Conservation (phyloP, 257 asterid species). For the Fraxinus americana region DNA sequence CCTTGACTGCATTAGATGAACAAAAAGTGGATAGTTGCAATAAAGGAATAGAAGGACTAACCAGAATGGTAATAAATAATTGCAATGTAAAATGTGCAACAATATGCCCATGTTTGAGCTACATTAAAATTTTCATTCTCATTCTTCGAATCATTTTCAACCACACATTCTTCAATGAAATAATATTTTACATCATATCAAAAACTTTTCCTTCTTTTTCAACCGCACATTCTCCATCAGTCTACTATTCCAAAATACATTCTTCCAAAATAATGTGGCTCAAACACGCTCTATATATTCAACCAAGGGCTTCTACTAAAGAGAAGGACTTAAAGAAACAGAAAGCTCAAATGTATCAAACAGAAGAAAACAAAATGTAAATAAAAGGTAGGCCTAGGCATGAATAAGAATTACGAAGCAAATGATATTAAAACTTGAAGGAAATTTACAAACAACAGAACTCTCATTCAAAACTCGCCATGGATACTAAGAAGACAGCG, state of each 20-base stretch:
- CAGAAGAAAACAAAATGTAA: not conserved
- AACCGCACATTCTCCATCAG: no score
- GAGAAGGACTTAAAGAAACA: not conserved
- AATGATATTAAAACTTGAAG: not conserved
- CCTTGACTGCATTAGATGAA: constrained; percentile 79
- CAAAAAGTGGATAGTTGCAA: constrained; percentile 19
- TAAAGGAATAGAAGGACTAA: constrained; percentile 7
- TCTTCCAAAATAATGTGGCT: no score
- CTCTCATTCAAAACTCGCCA: not conserved
- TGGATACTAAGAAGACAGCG: not conserved
- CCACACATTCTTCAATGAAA: no score
- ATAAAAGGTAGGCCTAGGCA: not conserved
- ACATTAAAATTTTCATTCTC: no score
- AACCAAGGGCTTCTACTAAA: not conserved
- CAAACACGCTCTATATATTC: no score
- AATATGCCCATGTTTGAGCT: no score
- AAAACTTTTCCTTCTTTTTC: no score
- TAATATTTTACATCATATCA: no score
- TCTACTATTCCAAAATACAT: no score
- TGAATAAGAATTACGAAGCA: not conserved
- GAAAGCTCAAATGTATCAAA: not conserved
- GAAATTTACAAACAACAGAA: not conserved
- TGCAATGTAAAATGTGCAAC: not conserved
- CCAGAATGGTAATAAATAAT: not conserved
- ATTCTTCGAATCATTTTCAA: no score